phyloP scores from a whole-genome alignment of 257 asterid genomes.

The Primulina huaijiensis region DNA sequence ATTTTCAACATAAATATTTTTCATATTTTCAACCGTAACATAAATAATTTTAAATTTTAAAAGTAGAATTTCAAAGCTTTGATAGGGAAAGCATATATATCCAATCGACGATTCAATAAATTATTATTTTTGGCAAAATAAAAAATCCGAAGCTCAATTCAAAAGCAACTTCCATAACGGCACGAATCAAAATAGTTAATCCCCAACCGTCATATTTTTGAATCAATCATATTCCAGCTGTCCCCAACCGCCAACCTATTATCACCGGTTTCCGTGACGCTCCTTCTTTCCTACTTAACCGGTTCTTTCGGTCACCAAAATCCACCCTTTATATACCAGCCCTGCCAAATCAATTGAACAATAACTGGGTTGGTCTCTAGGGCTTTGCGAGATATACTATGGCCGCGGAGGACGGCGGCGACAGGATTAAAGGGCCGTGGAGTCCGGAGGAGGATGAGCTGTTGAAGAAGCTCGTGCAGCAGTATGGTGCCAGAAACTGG shows the following conservation, averaged over 20 bases:
- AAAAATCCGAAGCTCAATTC: not conserved
- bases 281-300: conserved; percentile 14
- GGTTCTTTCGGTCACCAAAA: not conserved
- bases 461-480: conserved; percentile 13
- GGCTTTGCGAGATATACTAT: not conserved
- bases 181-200: conserved; percentile 27
- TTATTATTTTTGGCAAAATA: too few species aligned
- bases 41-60: too few species aligned
- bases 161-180: conserved; percentile 48
- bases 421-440: conserved; percentile 8
- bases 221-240: not conserved
- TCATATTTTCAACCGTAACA: too few species aligned
- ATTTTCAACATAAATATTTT: too few species aligned
- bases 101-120: too few species aligned
- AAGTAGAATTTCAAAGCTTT: too few species aligned
- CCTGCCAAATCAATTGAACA: too few species aligned
- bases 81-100: too few species aligned
- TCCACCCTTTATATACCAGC: not conserved
- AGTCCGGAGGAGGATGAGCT: conserved; percentile 12
- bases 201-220: conserved; percentile 17
- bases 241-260: not conserved
- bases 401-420: conserved; percentile 6
- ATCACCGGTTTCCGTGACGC: not conserved
- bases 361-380: not conserved
- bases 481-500: conserved; percentile 16